phyloP scores from a whole-genome alignment of 805 yeast species.

The Sporopachydermia quercuum region DNA sequence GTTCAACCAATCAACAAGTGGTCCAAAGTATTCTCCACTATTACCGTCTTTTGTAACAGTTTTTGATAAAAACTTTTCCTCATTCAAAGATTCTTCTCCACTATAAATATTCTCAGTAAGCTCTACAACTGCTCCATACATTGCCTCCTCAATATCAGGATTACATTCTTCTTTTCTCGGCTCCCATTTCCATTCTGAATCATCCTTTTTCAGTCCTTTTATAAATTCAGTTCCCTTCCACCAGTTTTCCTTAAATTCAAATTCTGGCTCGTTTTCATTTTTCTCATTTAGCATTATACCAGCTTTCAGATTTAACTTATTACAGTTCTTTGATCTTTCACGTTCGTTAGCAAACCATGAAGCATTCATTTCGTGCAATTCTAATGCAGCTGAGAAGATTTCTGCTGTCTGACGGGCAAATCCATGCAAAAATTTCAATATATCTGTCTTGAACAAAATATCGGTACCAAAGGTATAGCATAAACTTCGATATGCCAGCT shows the following conservation, averaged over 20 bases:
- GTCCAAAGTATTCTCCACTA: neutral
- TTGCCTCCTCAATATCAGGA: neutral
- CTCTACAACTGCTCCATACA: neutral
- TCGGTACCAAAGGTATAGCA: neutral
- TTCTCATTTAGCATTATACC: too few relatives aligned
- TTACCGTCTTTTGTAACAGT: neutral
- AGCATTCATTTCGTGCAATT: neutral
- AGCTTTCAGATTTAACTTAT: too few relatives aligned
- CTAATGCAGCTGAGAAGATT: neutral
- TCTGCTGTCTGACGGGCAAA: neutral
- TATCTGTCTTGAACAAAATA: neutral
- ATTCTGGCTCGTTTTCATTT: neutral
- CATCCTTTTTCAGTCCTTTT: neutral
- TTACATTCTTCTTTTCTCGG: neutral
- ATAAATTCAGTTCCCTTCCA: neutral
- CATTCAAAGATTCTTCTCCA: neutral
- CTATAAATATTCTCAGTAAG: neutral
- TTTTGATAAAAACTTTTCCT: neutral
- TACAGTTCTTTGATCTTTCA: neutral
- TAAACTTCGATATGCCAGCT: neutral
- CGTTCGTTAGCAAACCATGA: neutral
- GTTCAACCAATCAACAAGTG: neutral
- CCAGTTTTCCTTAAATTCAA: neutral
- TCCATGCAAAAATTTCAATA: neutral
- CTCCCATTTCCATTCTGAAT: neutral